A percentile compares a stretch with the other conserved stretches of the same genome.
phyloP scores from a whole-genome alignment of 2,329 filamentous ascomycete genomes.

The Penicillium brevicompactum region DNA sequence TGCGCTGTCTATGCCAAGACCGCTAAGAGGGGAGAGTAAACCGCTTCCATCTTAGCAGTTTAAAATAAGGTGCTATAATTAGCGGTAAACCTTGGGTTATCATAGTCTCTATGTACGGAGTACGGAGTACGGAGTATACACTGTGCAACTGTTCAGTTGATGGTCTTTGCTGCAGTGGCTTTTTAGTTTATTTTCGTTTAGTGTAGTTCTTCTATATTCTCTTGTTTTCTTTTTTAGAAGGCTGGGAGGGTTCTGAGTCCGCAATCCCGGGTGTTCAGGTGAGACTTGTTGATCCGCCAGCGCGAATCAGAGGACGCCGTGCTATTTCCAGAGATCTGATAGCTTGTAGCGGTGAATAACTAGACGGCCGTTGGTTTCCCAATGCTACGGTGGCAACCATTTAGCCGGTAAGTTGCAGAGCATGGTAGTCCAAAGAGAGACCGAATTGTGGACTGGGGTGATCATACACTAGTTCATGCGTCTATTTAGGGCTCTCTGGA shows the following conservation, averaged over 20 bases:
- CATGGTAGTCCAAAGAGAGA: background rate
- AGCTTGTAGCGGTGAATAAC: background rate
- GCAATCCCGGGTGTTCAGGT: background rate
- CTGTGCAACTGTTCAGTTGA: background rate
- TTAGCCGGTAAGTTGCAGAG: background rate
- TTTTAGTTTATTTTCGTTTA: too few species aligned
- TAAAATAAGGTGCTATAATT: conserved; percentile 5
- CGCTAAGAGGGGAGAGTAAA: background rate
- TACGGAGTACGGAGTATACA: background rate
- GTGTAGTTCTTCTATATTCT: background rate
- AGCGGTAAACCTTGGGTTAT: background rate
- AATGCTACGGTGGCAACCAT: conserved; percentile 6
- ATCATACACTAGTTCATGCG: background rate
- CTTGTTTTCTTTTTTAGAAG: background rate
- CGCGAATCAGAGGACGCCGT: background rate
- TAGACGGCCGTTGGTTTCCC: background rate
- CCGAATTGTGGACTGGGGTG: background rate
- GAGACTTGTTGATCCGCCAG: background rate
- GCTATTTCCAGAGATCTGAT: background rate
- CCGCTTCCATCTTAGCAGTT: conserved; percentile 1
- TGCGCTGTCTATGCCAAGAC: background rate
- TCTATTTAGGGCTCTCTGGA: background rate
- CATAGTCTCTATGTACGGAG: too few species aligned
- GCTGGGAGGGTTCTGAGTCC: background rate
- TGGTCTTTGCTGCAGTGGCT: background rate